phyloP scores from a whole-genome alignment of 257 asterid species.

The Buddleja alternifolia region DNA sequence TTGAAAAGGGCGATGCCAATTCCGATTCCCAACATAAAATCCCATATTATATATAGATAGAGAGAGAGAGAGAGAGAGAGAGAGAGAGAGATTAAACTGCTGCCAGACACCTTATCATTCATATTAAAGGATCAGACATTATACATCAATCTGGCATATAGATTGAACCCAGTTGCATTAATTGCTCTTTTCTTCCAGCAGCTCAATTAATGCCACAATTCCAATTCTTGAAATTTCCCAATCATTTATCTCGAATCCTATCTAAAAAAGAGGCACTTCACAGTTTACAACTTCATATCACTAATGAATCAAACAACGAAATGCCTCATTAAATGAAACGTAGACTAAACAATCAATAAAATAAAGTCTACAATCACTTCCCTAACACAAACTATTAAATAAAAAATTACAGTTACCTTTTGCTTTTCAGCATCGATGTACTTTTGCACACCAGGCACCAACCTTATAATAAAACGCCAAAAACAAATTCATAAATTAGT shows the following conservation, averaged over 20 bases:
- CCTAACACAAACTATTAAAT: neutral
- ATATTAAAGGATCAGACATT: neutral
- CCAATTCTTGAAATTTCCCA: neutral
- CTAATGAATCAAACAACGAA: neutral
- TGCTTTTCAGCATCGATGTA: conserved; percentile 85
- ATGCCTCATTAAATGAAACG: conserved; percentile 17
- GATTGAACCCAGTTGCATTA: conserved; percentile 3
- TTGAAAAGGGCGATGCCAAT: no score
- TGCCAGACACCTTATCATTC: neutral
- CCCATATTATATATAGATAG: no score
- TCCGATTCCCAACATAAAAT: no score
- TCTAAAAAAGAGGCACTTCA: neutral
- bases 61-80: no score
- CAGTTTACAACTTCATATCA: conserved; percentile 3
- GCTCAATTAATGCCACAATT: conserved; percentile 2
- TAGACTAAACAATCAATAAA: neutral
- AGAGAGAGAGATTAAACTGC: neutral
- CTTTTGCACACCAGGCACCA: conserved; percentile 79
- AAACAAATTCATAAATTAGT: conserved; percentile 14
- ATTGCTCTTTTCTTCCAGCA: conserved; percentile 20
- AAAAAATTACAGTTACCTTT: conserved; percentile 49
- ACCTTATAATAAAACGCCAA: conserved; percentile 40
- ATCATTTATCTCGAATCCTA: neutral
- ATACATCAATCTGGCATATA: conserved; percentile 9
- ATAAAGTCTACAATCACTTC: neutral